Percentiles rank a stretch among this genome's conserved stretches.
These are phyloP conservation scores for Mortierella alpina DNA, from an alignment of 192 early-diverging fungal species.

Conservation along the genomic window DNA sequence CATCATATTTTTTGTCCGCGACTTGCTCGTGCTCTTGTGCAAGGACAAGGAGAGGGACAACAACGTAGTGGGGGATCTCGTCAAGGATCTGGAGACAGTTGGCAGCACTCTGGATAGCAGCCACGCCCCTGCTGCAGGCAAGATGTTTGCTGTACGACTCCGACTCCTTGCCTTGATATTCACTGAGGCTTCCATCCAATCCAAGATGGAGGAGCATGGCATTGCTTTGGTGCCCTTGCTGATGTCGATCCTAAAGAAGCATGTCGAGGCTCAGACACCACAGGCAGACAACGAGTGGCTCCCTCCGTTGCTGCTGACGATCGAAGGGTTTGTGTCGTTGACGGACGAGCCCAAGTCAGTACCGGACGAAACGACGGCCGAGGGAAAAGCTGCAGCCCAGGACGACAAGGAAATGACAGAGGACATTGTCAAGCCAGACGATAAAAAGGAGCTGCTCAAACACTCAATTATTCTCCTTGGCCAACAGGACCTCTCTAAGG, in stretches of 20 bases:
- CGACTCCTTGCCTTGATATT: constrained; percentile 72
- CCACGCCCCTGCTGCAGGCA: constrained; percentile 16
- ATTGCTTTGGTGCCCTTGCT: constrained; percentile 32
- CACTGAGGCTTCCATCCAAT: constrained; percentile 65
- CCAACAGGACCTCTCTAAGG: constrained; percentile 53
- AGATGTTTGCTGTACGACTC: constrained; percentile 58
- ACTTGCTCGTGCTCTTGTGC: constrained; percentile 67
- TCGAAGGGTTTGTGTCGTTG: constrained; percentile 73
- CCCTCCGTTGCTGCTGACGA: constrained; percentile 67
- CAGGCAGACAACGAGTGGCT: constrained; percentile 61
- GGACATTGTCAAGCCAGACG: constrained; percentile 56
- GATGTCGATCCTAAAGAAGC: constrained; percentile 28
- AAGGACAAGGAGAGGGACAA: constrained; percentile 59
- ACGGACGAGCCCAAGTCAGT: constrained; percentile 68
- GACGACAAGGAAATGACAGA: constrained; percentile 50
- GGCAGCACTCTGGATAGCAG: constrained; percentile 1
- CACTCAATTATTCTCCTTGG: constrained; percentile 55
- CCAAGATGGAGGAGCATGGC: constrained; percentile 45
- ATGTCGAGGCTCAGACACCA: constrained; percentile 11
- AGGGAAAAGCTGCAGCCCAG: constrained; percentile 25
- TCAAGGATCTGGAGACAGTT: constrained; percentile 34
- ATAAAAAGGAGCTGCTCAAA: constrained; percentile 49
- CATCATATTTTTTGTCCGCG: constrained; percentile 74
- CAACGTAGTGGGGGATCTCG: constrained; percentile 32
- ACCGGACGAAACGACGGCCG: constrained; percentile 35